These are phyloP conservation scores for Lathyrus tuberosus DNA, from an alignment of 306 rosid genomes.

Conservation along the genomic window DNA sequence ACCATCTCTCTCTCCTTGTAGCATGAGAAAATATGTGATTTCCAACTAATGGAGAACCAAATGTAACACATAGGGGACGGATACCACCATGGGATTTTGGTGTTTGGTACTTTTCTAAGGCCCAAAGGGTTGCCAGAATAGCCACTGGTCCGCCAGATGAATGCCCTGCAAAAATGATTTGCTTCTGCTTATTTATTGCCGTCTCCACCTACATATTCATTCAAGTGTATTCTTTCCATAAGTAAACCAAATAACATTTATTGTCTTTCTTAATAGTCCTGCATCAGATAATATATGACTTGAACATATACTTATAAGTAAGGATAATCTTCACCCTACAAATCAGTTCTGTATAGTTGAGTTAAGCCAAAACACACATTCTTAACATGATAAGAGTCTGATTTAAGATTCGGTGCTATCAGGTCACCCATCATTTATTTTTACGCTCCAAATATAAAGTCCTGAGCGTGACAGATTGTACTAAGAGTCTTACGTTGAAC, in stretches of 20 bases:
- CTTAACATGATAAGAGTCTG: no score
- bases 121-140: constrained; percentile 70
- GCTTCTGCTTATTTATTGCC: constrained; percentile 36
- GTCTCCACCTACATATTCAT: constrained; percentile 52
- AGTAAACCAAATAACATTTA: neutral
- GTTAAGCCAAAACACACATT: no score
- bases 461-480: no score
- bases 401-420: no score
- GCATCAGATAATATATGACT: no score
- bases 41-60: constrained; percentile 81
- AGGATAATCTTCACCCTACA: no score
- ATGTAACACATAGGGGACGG: constrained; percentile 65
- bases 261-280: neutral
- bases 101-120: constrained; percentile 44
- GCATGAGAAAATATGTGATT: constrained; percentile 74
- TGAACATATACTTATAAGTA: no score
- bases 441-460: no score
- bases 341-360: no score
- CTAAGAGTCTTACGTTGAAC: no score
- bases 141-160: constrained; percentile 70
- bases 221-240: neutral
- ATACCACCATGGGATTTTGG: neutral
- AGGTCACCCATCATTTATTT: no score
- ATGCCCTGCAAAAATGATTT: constrained; percentile 74
- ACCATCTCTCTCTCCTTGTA: constrained; percentile 72